Conservation (phyloP, 768 basidiomycete genomes). For the Pholiota conissans region DNA sequence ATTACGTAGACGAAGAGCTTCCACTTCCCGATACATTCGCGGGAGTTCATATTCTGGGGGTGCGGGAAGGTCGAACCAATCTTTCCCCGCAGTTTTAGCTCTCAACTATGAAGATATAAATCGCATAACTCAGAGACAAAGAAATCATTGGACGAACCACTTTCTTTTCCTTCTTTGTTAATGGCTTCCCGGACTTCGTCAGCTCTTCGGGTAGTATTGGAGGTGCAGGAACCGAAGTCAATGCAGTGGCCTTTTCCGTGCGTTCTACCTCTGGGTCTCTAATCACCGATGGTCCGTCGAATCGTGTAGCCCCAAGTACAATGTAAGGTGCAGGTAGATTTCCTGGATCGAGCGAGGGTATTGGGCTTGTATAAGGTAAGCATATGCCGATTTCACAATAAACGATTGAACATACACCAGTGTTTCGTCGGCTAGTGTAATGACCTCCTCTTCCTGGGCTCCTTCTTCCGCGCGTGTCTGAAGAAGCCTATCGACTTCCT, state of each 20-base stretch:
- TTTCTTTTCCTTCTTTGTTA: conserved; percentile 74
- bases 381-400: not conserved
- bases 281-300: conserved; percentile 44
- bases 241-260: conserved; percentile 51
- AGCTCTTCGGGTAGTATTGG: conserved; percentile 64
- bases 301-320: conserved; percentile 42
- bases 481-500: conserved; percentile 28
- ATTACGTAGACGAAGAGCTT: conserved; percentile 82
- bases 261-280: conserved; percentile 64
- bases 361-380: conserved; percentile 35
- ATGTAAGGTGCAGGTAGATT: conserved; percentile 66
- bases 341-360: conserved; percentile 70
- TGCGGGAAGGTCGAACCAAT: conserved; percentile 89
- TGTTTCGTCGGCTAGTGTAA: conserved; percentile 41
- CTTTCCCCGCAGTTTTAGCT: conserved; percentile 70
- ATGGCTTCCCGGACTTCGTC: conserved; percentile 58
- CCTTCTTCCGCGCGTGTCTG: conserved; percentile 18
- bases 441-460: conserved; percentile 50
- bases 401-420: conserved; percentile 31
- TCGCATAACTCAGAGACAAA: not conserved
- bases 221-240: conserved; percentile 50
- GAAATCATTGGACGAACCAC: conserved; percentile 43
- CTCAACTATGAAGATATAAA: conserved; percentile 49
- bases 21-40: conserved; percentile 79
- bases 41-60: conserved; percentile 80